Percentiles rank a stretch among this genome's conserved stretches.
Evolutionary conservation across 768 basidiomycete species (phyloP).

Genomic region (Xanthoconium stramineum): DNA sequence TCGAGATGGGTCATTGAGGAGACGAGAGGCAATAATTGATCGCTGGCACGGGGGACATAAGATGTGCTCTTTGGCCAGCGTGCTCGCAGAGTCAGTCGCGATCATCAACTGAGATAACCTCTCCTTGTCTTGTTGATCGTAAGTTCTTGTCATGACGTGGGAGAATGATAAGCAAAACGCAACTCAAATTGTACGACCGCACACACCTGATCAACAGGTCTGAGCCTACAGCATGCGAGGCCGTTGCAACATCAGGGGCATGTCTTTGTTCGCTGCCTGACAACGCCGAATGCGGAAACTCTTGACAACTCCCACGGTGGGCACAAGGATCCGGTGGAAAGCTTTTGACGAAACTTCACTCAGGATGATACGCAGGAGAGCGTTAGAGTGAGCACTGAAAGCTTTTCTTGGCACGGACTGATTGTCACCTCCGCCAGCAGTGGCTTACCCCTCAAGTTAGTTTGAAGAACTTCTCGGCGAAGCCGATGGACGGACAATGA

Average conservation of each 20-base stretch:
- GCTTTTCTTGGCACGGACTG: neutral
- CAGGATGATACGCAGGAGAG: neutral
- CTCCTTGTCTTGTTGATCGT: neutral
- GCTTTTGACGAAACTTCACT: neutral
- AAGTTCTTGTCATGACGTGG: neutral
- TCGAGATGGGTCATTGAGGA: neutral
- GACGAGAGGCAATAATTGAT: neutral
- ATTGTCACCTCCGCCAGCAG: no score
- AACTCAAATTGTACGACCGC: neutral
- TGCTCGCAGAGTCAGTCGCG: neutral
- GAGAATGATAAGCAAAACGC: neutral
- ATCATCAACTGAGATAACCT: neutral
- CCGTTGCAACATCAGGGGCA: neutral
- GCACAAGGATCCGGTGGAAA: neutral
- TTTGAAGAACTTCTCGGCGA: no score
- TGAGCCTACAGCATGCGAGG: no score
- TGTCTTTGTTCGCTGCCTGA: neutral
- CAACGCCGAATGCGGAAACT: neutral
- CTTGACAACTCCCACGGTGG: neutral
- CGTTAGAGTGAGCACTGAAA: neutral
- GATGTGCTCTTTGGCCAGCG: neutral
- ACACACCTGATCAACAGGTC: neutral
- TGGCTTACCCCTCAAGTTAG: no score
- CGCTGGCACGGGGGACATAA: neutral
- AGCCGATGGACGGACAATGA: no score